Percentiles rank a stretch among this genome's conserved stretches.
Conservation (phyloP, 331 rosid species). For the Saraca asoca region DNA sequence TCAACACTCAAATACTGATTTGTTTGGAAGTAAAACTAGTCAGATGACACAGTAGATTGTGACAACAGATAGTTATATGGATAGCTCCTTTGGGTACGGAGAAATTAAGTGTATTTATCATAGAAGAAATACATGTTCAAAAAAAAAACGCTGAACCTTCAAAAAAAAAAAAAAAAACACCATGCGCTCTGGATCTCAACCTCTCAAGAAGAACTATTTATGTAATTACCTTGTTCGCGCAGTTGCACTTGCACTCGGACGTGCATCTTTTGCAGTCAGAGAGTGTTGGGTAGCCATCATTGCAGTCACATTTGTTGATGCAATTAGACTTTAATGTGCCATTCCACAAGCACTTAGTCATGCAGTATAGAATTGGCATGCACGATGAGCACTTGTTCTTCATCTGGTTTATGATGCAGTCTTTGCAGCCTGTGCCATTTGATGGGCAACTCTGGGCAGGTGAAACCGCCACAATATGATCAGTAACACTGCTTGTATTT, state of each 20-base stretch:
- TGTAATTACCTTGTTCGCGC: conserved; percentile 35
- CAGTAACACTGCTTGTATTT: conserved; percentile 27
- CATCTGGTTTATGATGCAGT: conserved; percentile 62
- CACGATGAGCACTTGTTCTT: conserved; percentile 59
- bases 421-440: conserved; percentile 48
- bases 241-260: conserved; percentile 77
- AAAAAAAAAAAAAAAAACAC: too few relatives aligned
- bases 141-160: too few relatives aligned
- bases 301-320: conserved; percentile 51
- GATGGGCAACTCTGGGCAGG: conserved; percentile 48
- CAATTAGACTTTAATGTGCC: conserved; percentile 58
- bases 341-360: conserved; percentile 81
- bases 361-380: conserved; percentile 62
- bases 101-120: too few relatives aligned
- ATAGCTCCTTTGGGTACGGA: too few relatives aligned
- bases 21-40: too few relatives aligned
- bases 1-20: conserved; percentile 9
- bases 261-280: conserved; percentile 77
- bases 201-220: too few relatives aligned
- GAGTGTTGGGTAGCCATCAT: conserved; percentile 50
- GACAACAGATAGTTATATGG: background rate
- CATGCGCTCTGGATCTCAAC: too few relatives aligned
- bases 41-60: background rate
- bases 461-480: conserved; percentile 34
- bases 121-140: too few relatives aligned